Conservation (phyloP, 2,329 filamentous ascomycete species). For the Cladosporium sphaerospermum region DNA sequence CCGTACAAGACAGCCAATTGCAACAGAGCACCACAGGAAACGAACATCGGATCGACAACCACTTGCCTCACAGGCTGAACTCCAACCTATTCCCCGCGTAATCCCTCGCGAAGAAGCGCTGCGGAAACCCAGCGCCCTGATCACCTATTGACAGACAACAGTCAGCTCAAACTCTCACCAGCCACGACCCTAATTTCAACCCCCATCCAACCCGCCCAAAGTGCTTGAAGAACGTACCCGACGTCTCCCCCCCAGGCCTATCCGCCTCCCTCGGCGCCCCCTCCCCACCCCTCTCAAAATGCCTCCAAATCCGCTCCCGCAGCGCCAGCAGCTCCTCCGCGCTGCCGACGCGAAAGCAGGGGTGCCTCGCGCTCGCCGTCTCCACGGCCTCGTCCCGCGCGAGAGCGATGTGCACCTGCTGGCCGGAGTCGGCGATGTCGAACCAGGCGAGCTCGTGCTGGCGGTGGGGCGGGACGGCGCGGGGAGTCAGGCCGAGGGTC, state of each 20-base stretch:
- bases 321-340: slow-evolving; percentile 44
- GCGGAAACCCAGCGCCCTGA: slow-evolving; percentile 54
- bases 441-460: slow-evolving; percentile 52
- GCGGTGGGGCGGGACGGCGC: slow-evolving; percentile 49
- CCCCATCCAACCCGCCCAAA: background rate
- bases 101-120: slow-evolving; percentile 54
- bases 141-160: slow-evolving; percentile 32
- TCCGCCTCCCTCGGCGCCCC: slow-evolving; percentile 51
- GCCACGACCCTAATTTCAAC: background rate
- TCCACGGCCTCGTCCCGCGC: slow-evolving; percentile 37
- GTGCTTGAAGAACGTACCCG: slow-evolving; percentile 27
- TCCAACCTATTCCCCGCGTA: slow-evolving; percentile 37
- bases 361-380: slow-evolving; percentile 43
- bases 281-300: slow-evolving; percentile 43
- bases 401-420: slow-evolving; percentile 53
- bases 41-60: too few species aligned
- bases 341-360: slow-evolving; percentile 51
- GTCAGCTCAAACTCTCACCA: slow-evolving; percentile 1
- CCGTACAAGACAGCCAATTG: too few species aligned
- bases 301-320: slow-evolving; percentile 46
- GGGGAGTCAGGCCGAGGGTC: slow-evolving; percentile 50
- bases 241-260: slow-evolving; percentile 44
- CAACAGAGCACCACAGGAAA: too few species aligned
- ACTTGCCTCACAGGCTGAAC: slow-evolving; percentile 29
- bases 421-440: slow-evolving; percentile 49